Evolutionary conservation across 495 filamentous ascomycete species (phyloP).

Genomic region (Aspergillus homomorphus): DNA sequence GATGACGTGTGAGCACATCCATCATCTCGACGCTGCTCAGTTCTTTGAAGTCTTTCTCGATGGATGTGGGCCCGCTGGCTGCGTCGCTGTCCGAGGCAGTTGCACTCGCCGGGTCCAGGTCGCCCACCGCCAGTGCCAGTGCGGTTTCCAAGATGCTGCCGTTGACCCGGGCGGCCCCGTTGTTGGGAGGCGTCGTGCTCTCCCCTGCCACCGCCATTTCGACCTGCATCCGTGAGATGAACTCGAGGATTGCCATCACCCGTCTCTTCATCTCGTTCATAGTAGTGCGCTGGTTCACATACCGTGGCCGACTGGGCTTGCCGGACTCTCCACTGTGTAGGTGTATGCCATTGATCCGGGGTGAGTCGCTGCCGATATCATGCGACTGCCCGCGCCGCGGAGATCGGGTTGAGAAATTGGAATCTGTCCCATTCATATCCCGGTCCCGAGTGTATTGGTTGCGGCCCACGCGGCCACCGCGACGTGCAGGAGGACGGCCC

Average conservation of each 20-base stretch:
- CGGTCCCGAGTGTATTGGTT: constrained; percentile 85
- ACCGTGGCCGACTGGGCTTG: constrained; percentile 57
- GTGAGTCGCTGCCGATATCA: constrained; percentile 50
- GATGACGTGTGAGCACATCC: constrained; percentile 69
- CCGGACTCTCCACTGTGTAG: constrained; percentile 45
- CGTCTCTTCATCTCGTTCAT: constrained; percentile 91
- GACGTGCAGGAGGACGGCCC: constrained; percentile 58
- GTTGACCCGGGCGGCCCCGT: constrained; percentile 32
- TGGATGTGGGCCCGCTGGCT: constrained; percentile 18
- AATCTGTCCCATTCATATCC: constrained; percentile 53
- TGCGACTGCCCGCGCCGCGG: constrained; percentile 66
- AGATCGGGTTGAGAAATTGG: constrained; percentile 38
- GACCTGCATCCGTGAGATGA: constrained; percentile 84
- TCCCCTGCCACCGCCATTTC: constrained; percentile 67
- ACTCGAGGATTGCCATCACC: constrained; percentile 80
- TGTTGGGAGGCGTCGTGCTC: constrained; percentile 38
- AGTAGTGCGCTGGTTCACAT: constrained; percentile 60
- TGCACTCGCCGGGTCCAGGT: background rate
- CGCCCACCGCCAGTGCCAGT: background rate
- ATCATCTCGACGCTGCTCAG: constrained; percentile 76
- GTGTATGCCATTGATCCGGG: constrained; percentile 36
- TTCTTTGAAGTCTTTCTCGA: constrained; percentile 60
- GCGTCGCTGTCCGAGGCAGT: constrained; percentile 31
- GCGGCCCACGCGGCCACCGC: constrained; percentile 68
- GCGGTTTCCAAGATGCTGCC: constrained; percentile 29